phyloP scores from a whole-genome alignment of 495 filamentous ascomycete genomes.

The Staphylotrichum tortipilum region DNA sequence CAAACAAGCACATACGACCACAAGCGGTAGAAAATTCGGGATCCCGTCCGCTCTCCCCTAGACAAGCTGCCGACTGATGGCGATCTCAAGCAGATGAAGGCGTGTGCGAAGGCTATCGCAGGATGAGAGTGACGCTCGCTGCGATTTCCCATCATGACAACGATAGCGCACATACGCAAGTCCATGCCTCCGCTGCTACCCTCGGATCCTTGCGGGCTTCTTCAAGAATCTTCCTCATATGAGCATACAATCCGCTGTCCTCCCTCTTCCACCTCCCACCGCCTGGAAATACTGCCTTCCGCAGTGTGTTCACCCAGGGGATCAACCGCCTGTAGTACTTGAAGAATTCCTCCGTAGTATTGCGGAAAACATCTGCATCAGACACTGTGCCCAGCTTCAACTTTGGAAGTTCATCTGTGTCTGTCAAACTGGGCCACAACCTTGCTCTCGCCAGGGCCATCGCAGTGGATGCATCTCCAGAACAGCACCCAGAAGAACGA shows the following conservation, averaged over 20 bases:
- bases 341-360: slow-evolving; percentile 22
- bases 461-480: background rate
- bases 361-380: slow-evolving; percentile 28
- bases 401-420: background rate
- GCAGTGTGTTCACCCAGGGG: slow-evolving; percentile 27
- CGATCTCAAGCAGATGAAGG: too few relatives aligned
- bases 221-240: slow-evolving; percentile 27
- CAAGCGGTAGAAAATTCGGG: slow-evolving; percentile 21
- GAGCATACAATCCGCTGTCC: slow-evolving; percentile 17
- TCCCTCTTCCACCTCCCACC: slow-evolving; percentile 19
- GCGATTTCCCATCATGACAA: too few relatives aligned
- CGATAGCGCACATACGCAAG: too few relatives aligned
- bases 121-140: too few relatives aligned
- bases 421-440: background rate
- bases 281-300: slow-evolving; percentile 30
- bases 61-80: slow-evolving; percentile 26
- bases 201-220: too few relatives aligned
- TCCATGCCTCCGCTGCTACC: too few relatives aligned
- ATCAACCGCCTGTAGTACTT: slow-evolving; percentile 15
- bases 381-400: slow-evolving; percentile 1
- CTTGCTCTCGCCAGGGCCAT: background rate
- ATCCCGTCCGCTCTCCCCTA: slow-evolving; percentile 45
- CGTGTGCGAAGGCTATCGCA: too few relatives aligned
- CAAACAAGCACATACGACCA: slow-evolving; percentile 3
- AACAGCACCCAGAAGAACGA: background rate